A percentile compares a stretch with the other conserved stretches of the same genome.
Conservation (phyloP, 192 early-diverging fungal species). For the Entomortierella parvispora region DNA sequence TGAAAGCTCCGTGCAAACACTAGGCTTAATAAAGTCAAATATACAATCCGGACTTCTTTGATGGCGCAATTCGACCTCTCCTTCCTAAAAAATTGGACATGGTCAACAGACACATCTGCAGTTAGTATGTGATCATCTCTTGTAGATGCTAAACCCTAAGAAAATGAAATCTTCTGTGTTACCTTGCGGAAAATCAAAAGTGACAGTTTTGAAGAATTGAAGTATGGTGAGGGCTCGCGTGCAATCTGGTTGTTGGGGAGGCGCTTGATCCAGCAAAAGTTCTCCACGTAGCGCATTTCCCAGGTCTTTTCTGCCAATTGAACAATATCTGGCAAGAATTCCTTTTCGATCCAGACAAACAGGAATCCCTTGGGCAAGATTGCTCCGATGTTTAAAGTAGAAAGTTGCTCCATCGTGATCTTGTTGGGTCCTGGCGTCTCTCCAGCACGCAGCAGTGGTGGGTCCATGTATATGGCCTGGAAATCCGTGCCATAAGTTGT, state of each 20-base stretch:
- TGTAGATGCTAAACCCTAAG: too few species aligned
- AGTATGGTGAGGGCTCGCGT: constrained; percentile 73
- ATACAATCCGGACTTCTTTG: constrained; percentile 94
- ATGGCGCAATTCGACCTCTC: constrained; percentile 91
- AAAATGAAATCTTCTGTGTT: neutral
- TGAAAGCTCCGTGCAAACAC: constrained; percentile 50
- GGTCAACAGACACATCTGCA: too few species aligned
- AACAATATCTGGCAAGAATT: constrained; percentile 85
- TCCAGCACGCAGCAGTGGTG: constrained; percentile 79
- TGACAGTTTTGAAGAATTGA: constrained; percentile 88
- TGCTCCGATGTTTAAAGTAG: constrained; percentile 61
- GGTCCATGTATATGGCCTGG: constrained; percentile 93
- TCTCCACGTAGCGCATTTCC: constrained; percentile 95
- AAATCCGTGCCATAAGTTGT: constrained; percentile 73
- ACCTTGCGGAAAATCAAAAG: constrained; percentile 89
- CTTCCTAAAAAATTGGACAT: constrained; percentile 74
- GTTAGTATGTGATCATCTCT: too few species aligned
- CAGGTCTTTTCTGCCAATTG: constrained; percentile 72
- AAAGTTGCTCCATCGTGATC: constrained; percentile 72
- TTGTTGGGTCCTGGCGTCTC: constrained; percentile 67
- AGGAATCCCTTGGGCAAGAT: constrained; percentile 86
- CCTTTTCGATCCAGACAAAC: constrained; percentile 96
- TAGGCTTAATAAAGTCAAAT: constrained; percentile 94
- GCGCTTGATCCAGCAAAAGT: constrained; percentile 96
- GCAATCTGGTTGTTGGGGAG: constrained; percentile 85